A percentile compares a stretch with the other conserved stretches of the same genome.
Conservation (phyloP, 139 green algal genomes). For the Coelastrella sp. region DNA sequence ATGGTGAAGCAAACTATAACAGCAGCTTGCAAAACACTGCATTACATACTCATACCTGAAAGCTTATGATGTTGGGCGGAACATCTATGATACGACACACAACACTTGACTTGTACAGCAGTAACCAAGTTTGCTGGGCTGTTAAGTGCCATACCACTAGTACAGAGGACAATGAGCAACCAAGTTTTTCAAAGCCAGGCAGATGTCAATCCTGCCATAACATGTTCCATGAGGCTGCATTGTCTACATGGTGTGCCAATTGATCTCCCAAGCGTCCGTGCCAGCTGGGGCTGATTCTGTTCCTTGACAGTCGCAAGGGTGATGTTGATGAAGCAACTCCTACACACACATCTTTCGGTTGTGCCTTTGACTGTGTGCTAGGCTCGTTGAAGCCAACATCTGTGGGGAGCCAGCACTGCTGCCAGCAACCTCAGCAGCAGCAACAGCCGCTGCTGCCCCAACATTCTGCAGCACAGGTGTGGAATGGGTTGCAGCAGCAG, state of each 20-base stretch:
- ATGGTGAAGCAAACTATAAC: background rate
- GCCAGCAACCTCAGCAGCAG: background rate
- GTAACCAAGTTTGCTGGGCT: background rate
- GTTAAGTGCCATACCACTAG: background rate
- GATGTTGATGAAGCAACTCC: too few species aligned
- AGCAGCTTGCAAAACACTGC: background rate
- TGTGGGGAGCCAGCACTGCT: background rate
- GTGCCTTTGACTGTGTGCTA: background rate
- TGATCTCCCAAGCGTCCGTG: too few species aligned
- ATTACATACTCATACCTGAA: background rate
- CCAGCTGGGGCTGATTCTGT: too few species aligned
- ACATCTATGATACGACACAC: too few species aligned
- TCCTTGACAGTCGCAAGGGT: too few species aligned
- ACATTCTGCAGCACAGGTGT: background rate
- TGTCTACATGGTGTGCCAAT: too few species aligned
- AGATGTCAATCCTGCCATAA: too few species aligned
- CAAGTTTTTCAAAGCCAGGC: background rate
- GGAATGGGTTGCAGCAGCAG: constrained; percentile 23
- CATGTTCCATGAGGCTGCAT: too few species aligned
- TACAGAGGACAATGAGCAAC: background rate
- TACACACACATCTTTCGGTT: background rate
- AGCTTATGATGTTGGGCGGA: too few species aligned
- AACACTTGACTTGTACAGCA: too few species aligned
- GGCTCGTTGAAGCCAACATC: background rate
- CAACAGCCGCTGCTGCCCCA: background rate